Evolutionary conservation across 129 eudicot genomes (phyloP).

Genomic region (Deinandra increscens): DNA sequence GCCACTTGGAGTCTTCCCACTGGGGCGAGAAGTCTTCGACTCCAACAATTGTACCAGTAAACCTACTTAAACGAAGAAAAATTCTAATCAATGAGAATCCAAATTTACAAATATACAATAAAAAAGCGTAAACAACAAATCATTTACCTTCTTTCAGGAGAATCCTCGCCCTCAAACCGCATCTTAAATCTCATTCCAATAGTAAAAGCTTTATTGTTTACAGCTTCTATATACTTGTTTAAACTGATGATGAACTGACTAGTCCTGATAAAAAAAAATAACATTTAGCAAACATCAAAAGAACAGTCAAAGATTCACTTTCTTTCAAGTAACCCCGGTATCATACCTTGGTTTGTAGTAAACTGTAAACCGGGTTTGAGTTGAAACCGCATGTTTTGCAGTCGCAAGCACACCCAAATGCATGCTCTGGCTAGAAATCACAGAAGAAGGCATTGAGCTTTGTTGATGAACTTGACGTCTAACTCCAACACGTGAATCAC

Average conservation of each 20-base stretch:
- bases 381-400: constrained; percentile 83
- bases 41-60: constrained; percentile 74
- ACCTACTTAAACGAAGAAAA: constrained; percentile 38
- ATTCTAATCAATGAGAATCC: neutral
- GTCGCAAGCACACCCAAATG: constrained; percentile 97
- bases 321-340: neutral
- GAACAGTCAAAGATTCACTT: neutral
- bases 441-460: constrained; percentile 80
- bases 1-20: constrained; percentile 77
- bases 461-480: constrained; percentile 73
- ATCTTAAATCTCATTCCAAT: constrained; percentile 90
- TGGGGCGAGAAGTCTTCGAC: constrained; percentile 67
- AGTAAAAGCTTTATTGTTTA: constrained; percentile 41
- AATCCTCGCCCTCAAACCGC: constrained; percentile 95
- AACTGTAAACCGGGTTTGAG: constrained; percentile 72
- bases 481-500: constrained; percentile 87
- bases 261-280: constrained; percentile 43
- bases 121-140: neutral
- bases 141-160: constrained; percentile 84
- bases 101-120: neutral
- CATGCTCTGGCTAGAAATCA: constrained; percentile 97
- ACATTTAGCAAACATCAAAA: neutral
- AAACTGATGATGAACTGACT: constrained; percentile 86
- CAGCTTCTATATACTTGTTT: constrained; percentile 83
- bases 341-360: constrained; percentile 88